A percentile compares a stretch with the other conserved stretches of the same genome.
Evolutionary conservation across 2,329 filamentous ascomycete species (phyloP).

Genomic region (Fusarium decemcellulare): DNA sequence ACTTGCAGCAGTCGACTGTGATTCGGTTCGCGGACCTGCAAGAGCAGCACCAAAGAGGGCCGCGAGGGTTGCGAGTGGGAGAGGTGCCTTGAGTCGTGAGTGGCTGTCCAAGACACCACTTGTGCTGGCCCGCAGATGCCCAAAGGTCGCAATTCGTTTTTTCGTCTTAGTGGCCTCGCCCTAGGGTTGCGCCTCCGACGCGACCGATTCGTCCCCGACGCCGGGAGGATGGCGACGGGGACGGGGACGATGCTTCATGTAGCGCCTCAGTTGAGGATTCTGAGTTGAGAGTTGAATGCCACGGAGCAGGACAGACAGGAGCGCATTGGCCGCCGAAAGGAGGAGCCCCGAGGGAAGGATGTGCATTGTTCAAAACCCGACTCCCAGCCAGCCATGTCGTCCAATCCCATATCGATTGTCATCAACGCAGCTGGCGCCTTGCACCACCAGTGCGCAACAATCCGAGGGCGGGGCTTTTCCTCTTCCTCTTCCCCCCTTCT

Average conservation of each 20-base stretch:
- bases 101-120: conserved; percentile 36
- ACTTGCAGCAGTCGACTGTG: conserved; percentile 39
- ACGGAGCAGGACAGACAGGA: not conserved
- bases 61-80: conserved; percentile 33
- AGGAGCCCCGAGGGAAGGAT: not conserved
- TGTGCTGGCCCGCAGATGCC: conserved; percentile 36
- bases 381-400: conserved; percentile 27
- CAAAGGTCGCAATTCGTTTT: conserved; percentile 36
- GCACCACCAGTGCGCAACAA: conserved; percentile 29
- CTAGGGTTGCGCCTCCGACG: conserved; percentile 32
- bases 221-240: conserved; percentile 28
- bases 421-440: conserved; percentile 21
- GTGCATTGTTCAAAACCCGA: not conserved
- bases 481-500: conserved; percentile 1
- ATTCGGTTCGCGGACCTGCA: conserved; percentile 42
- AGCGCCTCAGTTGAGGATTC: conserved; percentile 20
- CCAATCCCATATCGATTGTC: not conserved
- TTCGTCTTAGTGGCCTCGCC: conserved; percentile 35
- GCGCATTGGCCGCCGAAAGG: not conserved
- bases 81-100: conserved; percentile 39
- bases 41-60: conserved; percentile 37
- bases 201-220: conserved; percentile 34
- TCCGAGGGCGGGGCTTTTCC: conserved; percentile 24
- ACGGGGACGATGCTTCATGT: conserved; percentile 24
- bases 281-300: conserved; percentile 13